Base-by-base conservation (phyloP, 768 basidiomycete species). In the Tricholomella constricta region DNA sequence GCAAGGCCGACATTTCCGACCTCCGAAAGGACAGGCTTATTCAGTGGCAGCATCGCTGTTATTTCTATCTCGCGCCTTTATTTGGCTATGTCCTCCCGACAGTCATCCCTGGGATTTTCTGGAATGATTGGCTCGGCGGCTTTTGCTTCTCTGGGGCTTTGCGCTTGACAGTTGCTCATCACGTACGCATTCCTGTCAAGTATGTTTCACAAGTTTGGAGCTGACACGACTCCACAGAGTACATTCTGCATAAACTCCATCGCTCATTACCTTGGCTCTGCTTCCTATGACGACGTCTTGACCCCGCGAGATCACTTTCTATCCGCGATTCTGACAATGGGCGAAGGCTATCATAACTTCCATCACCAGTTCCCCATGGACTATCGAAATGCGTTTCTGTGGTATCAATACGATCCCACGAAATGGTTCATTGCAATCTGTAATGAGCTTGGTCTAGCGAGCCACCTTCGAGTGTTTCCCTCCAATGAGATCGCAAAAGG, bases 301-400 rank as follows among this genome's bases (percentile, higher is more conserved):
- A 83, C 84, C 29, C 88, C 90, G 37, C 80, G 88, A 25, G 90
- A 93, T 65, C 86, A 88, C 67, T 75, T 92, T 60, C 65, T 93
- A 38, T 92, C 91, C 27, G 91, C 91, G 9, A 75, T 93, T 58
- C 78, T 89, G 52, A 94, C 91, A 3, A 84, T 92, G 75, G 90
- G 91, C 11, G 91, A 94, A 70, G 90, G 90, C 4, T 92, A 92
- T 69, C 91, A 93, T 76, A 92, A 93, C 65, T 91, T 91, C 69
- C 89, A 92, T 68, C 90, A 92, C 65, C 89, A 94, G 59, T 94
- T 92, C 72, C 91, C 91, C 8, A 89, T 87, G 87, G 88, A 90
- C 64, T 89, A 84, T 71, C 76, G 91, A 41, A 92, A 92, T 63
- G 90, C 90, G 4, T 83, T 81, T 58, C 68, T 77, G 17, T 89